Evolutionary conservation across 2,329 filamentous ascomycete genomes (phyloP).

Genomic region (Lachnellula subtilissima): DNA sequence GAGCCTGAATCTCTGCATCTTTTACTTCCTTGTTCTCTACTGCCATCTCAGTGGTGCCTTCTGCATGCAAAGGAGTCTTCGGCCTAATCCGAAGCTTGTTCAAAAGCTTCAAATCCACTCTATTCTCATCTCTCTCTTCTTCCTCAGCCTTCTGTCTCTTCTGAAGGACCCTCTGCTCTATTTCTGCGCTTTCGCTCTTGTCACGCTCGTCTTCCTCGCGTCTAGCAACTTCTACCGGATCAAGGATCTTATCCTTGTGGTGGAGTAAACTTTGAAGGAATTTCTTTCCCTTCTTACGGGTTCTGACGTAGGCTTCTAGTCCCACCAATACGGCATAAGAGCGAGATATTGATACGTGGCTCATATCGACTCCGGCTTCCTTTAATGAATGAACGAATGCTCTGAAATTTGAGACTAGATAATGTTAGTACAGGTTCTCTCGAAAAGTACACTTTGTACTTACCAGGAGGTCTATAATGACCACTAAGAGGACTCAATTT

Average conservation of each 20-base stretch:
- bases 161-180: constrained; percentile 40
- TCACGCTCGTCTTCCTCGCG: constrained; percentile 57
- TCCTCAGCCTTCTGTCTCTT: constrained; percentile 25
- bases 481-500: constrained; percentile 69
- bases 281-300: constrained; percentile 57
- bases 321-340: constrained; percentile 79
- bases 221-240: constrained; percentile 53
- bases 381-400: constrained; percentile 72
- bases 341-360: constrained; percentile 70
- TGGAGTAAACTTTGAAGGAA: constrained; percentile 46
- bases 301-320: constrained; percentile 72
- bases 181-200: constrained; percentile 54
- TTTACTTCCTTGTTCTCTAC: constrained; percentile 1
- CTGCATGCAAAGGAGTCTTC: background rate
- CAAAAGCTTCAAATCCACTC: constrained; percentile 32
- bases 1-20: constrained; percentile 15
- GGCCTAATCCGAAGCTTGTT: constrained; percentile 35
- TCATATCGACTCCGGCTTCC: constrained; percentile 72
- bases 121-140: constrained; percentile 16
- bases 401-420: constrained; percentile 62
- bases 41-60: background rate
- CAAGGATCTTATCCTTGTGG: constrained; percentile 53
- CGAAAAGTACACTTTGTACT: background rate
- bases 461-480: constrained; percentile 77
- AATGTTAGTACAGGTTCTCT: constrained; percentile 1